These are phyloP conservation scores for Daldinia concentrica DNA, from an alignment of 495 filamentous ascomycete species.

Conservation along the genomic window DNA sequence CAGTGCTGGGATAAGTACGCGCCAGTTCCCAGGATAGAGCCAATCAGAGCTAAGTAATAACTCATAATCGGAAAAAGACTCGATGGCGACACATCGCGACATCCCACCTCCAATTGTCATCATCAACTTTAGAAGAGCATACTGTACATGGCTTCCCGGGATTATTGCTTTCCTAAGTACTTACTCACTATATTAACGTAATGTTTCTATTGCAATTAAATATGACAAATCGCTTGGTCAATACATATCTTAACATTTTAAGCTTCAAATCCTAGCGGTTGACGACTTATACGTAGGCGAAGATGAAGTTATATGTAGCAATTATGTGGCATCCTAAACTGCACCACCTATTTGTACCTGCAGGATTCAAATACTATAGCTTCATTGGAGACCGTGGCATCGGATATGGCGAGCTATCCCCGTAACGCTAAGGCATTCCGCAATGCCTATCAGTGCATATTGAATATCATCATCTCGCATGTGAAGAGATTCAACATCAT, in stretches of 20 bases:
- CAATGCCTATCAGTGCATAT: background rate
- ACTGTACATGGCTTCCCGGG: background rate
- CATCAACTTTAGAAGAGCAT: constrained; percentile 8
- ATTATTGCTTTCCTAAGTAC: background rate
- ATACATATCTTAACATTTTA: constrained; percentile 4
- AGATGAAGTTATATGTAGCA: background rate
- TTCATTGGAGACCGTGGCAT: constrained; percentile 7
- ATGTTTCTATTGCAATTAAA: background rate
- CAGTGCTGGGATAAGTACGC: background rate
- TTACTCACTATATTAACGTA: background rate
- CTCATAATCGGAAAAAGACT: constrained; percentile 14
- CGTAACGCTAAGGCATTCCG: background rate
- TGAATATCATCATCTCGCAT: background rate
- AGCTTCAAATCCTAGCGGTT: background rate
- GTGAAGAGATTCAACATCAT: background rate
- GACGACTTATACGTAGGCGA: background rate
- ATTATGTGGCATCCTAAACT: background rate
- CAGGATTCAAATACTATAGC: background rate
- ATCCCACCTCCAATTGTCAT: constrained; percentile 37
- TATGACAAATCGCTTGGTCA: constrained; percentile 9
- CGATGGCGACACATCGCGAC: constrained; percentile 43
- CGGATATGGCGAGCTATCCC: constrained; percentile 23
- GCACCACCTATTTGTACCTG: background rate
- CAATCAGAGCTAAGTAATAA: constrained; percentile 20
- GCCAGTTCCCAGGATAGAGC: background rate